Conservation (phyloP, 2,329 filamentous ascomycete species). For the Calonectria hongkongensis region DNA sequence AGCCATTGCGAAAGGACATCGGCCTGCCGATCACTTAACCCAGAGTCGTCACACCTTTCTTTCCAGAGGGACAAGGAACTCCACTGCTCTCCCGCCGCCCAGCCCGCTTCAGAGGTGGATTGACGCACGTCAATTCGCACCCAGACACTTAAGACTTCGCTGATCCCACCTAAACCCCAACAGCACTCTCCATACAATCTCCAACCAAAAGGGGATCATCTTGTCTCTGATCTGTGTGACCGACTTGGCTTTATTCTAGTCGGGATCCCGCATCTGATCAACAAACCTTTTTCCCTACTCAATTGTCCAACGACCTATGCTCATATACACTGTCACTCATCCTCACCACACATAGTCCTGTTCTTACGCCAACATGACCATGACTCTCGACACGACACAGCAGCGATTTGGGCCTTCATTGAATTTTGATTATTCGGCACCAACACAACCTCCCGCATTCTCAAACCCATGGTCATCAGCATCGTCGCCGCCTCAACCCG, state of each 20-base stretch:
- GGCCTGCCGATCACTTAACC: slow-evolving; percentile 73
- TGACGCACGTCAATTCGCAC: slow-evolving; percentile 64
- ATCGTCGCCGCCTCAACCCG: slow-evolving; percentile 63
- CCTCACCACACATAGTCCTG: slow-evolving; percentile 44
- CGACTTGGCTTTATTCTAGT: slow-evolving; percentile 67
- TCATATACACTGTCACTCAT: slow-evolving; percentile 50
- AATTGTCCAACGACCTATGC: slow-evolving; percentile 51
- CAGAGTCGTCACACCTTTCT: slow-evolving; percentile 71
- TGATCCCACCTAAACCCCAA: slow-evolving; percentile 70
- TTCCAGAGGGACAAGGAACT: slow-evolving; percentile 58
- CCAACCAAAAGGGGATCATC: slow-evolving; percentile 58
- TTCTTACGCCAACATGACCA: slow-evolving; percentile 82
- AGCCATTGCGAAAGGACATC: slow-evolving; percentile 70
- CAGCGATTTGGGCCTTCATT: slow-evolving; percentile 84
- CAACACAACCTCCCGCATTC: slow-evolving; percentile 80
- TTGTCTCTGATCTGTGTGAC: slow-evolving; percentile 64
- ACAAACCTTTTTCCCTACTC: slow-evolving; percentile 59
- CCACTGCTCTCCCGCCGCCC: slow-evolving; percentile 63
- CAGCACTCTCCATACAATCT: slow-evolving; percentile 59
- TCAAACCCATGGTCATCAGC: slow-evolving; percentile 90
- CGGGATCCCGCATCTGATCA: slow-evolving; percentile 73
- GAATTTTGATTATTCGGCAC: slow-evolving; percentile 83
- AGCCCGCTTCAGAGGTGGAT: slow-evolving; percentile 61
- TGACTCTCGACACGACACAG: slow-evolving; percentile 94
- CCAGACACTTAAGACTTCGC: slow-evolving; percentile 75